phyloP scores from a whole-genome alignment of 331 rosid genomes.

The Spiraea crenata region DNA sequence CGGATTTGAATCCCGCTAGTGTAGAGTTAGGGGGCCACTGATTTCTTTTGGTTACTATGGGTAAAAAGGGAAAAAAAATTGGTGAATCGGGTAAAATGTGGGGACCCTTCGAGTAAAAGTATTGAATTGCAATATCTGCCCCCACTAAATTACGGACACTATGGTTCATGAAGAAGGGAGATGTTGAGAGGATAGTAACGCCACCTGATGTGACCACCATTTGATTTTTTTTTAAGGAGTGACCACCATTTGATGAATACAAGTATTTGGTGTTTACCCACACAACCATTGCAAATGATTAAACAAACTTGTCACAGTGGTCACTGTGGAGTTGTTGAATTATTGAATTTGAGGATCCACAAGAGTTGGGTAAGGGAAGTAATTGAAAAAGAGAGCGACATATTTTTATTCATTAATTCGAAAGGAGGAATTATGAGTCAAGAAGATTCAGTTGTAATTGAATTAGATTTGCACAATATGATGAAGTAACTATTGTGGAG shows the following conservation, averaged over 20 bases:
- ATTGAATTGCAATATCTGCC: background rate
- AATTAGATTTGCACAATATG: too few relatives aligned
- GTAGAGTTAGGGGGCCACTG: background rate
- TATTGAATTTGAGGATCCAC: background rate
- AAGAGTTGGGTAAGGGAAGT: too few relatives aligned
- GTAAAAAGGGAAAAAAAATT: background rate
- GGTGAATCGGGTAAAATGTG: background rate
- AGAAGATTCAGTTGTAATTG: too few relatives aligned
- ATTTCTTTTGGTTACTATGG: background rate
- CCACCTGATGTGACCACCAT: conserved; percentile 19
- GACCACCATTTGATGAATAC: background rate
- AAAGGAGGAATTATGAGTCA: too few relatives aligned
- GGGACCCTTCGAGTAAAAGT: background rate
- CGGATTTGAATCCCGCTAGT: background rate
- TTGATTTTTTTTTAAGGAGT: too few relatives aligned
- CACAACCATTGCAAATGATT: background rate
- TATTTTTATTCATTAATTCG: too few relatives aligned
- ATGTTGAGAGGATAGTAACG: background rate
- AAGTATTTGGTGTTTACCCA: background rate
- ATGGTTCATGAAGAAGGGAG: background rate
- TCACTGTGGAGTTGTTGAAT: background rate
- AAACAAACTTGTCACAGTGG: background rate
- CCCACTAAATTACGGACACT: background rate
- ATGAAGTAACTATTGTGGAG: too few relatives aligned
- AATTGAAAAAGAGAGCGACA: too few relatives aligned